Base-by-base conservation (phyloP, 139 green algal species). In the Picochlorum sp. region DNA sequence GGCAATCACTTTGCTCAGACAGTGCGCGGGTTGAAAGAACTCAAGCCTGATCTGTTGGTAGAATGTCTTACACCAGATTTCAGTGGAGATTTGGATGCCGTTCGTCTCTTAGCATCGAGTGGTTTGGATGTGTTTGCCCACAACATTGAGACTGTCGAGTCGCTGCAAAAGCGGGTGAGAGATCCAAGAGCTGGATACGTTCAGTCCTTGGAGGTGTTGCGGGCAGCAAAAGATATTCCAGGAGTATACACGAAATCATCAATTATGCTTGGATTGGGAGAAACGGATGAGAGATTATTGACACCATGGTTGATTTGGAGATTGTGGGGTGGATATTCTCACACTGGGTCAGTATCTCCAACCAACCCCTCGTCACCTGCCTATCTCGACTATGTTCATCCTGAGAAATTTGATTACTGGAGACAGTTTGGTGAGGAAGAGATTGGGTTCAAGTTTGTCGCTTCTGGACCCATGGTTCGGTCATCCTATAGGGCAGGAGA, bases 261-360 rank as follows among this genome's bases (percentile, higher is more conserved):
- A 52, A 88, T 99, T 71, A 99, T 99, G 94, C 81, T 99, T 52
- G 94, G 94, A 8, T 76, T 99, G 23, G 90, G 94, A 0, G 94
- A 99, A 79, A 81, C 68, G 14, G 66, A 74, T 3, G 80, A 92
- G 86, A 98, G 79, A 72, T 95, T 54, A 81, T 90, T 4, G 87
- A 95, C 64, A 86, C 86, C 8, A 89, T 96, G 85, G 44, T 80
- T 9, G 86, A 94, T 69, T 64, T 95, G 18, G 78, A 50, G 78
- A 72, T n/a, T 76, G 71, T 16, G 88, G 88, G 14, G 89, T 96
- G 15, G 88, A 96, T 69, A 91, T 95, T 62, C 76, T 96, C 63
- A 99, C 94, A 0, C 77, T 99, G 49, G 94, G 94, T 3, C 94
- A 99, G 81, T 99, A 99, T 80, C 85, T 99, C 74, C 85, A 96